phyloP scores from a whole-genome alignment of 164 flowering plant species.

The Vitis riparia region DNA sequence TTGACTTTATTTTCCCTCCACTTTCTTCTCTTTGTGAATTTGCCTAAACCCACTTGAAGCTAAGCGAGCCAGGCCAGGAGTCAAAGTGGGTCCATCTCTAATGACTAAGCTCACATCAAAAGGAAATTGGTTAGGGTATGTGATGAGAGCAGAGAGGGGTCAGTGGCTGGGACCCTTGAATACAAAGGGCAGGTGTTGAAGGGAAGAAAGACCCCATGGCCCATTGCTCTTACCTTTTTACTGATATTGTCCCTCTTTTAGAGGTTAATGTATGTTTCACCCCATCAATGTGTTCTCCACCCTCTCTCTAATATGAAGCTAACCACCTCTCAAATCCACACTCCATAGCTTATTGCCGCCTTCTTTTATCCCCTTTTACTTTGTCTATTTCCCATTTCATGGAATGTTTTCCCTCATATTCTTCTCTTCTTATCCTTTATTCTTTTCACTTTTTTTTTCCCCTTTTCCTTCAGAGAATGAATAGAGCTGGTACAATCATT shows the following conservation, averaged over 20 bases:
- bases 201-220: constrained; percentile 11
- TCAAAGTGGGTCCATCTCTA: constrained; percentile 24
- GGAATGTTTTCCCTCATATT: neutral
- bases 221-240: constrained; percentile 4
- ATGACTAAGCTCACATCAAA: constrained; percentile 19
- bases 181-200: neutral
- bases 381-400: neutral
- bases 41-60: neutral
- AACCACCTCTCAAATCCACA: neutral
- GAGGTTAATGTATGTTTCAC: constrained; percentile 4
- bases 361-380: neutral
- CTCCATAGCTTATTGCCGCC: constrained; percentile 2
- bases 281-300: constrained; percentile 16
- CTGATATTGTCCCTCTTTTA: constrained; percentile 15
- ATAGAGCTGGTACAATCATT: too few relatives aligned
- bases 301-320: neutral
- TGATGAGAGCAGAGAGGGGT: neutral
- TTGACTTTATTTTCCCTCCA: neutral
- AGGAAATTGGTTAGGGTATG: neutral
- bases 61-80: constrained; percentile 11
- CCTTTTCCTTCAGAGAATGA: too few relatives aligned
- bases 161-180: constrained; percentile 1
- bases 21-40: neutral
- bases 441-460: too few relatives aligned
- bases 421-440: neutral